Evolutionary conservation across 2,329 filamentous ascomycete genomes (phyloP).

Genomic region (Fusarium sp.): DNA sequence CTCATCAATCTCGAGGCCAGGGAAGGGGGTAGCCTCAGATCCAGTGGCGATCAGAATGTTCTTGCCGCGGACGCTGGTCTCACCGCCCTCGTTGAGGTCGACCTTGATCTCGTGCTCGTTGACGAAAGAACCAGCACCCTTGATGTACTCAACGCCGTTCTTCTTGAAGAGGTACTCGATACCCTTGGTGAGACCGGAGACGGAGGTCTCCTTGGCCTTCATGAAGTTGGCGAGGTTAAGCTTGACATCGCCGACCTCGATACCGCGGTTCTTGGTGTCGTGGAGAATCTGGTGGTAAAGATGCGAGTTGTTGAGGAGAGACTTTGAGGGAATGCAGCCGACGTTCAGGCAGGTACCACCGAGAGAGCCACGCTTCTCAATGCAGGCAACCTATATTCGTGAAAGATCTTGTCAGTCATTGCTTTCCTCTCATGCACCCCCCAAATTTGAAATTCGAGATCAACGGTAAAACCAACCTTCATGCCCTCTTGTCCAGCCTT

Average conservation of each 20-base stretch:
- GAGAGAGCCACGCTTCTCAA: conserved; percentile 96
- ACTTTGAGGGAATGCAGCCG: conserved; percentile 99
- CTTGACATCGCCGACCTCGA: conserved; percentile 97
- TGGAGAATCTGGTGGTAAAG: conserved; percentile 97
- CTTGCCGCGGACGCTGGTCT: conserved; percentile 88
- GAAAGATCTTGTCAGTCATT: conserved; percentile 29
- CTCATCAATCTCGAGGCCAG: conserved; percentile 95
- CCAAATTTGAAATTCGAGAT: conserved; percentile 1
- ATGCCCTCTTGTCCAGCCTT: conserved; percentile 97
- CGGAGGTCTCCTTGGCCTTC: conserved; percentile 97
- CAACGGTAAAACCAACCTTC: conserved; percentile 70
- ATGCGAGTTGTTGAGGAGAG: conserved; percentile 99
- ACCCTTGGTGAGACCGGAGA: conserved; percentile 90
- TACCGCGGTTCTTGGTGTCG: conserved; percentile 96
- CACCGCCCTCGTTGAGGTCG: conserved; percentile 88
- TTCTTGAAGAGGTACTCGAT: conserved; percentile 99
- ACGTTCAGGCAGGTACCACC: conserved; percentile 99
- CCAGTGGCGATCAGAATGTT: conserved; percentile 99
- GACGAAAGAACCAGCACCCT: conserved; percentile 88
- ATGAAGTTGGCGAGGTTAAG: conserved; percentile 96
- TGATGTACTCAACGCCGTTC: conserved; percentile 98
- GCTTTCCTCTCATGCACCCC: conserved; percentile 9
- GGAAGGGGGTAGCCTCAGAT: conserved; percentile 95
- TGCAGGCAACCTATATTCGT: conserved; percentile 81
- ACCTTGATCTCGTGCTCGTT: conserved; percentile 94